These are phyloP conservation scores for Tetrapisispora pingtungensis DNA, from an alignment of 805 yeast genomes.

Conservation along the genomic window DNA sequence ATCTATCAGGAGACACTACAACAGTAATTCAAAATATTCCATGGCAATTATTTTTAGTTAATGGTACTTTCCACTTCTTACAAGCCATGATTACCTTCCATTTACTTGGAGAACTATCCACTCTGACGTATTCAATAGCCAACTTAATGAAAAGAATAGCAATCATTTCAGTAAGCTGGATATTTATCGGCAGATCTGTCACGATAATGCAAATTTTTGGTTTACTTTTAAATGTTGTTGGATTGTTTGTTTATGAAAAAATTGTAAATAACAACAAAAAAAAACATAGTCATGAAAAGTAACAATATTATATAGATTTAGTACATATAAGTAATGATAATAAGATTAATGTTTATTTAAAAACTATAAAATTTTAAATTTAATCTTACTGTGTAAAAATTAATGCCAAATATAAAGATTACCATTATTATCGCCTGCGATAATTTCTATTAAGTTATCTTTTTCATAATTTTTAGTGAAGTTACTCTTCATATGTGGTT, in stretches of 20 bases:
- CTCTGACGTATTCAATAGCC: conserved; percentile 80
- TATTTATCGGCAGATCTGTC: conserved; percentile 45
- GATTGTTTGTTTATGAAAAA: conserved; percentile 53
- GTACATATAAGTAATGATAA: neutral
- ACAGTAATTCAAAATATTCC: conserved; percentile 29
- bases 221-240: conserved; percentile 40
- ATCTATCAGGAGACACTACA: conserved; percentile 9
- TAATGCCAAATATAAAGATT: conserved; percentile 37
- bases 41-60: conserved; percentile 44
- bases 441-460: conserved; percentile 4
- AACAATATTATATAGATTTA: neutral
- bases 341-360: neutral
- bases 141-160: conserved; percentile 83
- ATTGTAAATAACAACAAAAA: conserved; percentile 12
- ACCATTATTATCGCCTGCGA: conserved; percentile 46
- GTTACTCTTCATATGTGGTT: conserved; percentile 4
- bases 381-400: neutral
- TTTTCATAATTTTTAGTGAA: conserved; percentile 1
- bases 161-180: conserved; percentile 67
- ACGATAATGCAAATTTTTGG: conserved; percentile 41
- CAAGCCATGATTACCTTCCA: conserved; percentile 79
- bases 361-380: neutral
- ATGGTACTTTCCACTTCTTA: conserved; percentile 67
- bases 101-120: conserved; percentile 68
- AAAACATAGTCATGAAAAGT: neutral